Conservation (phyloP, 805 yeast genomes). For the Cyberlindnera japonica region DNA sequence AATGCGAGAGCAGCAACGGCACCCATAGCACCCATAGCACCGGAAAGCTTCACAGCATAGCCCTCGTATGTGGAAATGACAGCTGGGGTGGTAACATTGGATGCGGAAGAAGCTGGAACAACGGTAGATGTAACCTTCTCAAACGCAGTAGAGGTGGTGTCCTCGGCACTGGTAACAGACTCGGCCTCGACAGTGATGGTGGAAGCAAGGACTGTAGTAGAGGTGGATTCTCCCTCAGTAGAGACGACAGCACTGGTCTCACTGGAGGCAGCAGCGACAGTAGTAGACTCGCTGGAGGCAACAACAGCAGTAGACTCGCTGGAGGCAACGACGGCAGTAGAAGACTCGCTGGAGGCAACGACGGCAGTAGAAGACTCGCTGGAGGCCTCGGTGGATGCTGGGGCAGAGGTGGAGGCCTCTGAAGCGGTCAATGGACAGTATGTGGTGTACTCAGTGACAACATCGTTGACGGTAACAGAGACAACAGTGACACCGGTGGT, state of each 20-base stretch:
- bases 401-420: slow-evolving; percentile 16
- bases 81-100: slow-evolving; percentile 4
- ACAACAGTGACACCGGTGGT: slow-evolving; percentile 13
- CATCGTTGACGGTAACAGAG: slow-evolving; percentile 4
- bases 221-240: slow-evolving; percentile 3
- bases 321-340: slow-evolving; percentile 1
- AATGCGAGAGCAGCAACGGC: slow-evolving; percentile 13
- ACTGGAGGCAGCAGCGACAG: slow-evolving; percentile 2
- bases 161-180: slow-evolving; percentile 1
- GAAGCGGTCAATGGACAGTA: slow-evolving; percentile 25
- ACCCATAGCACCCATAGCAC: slow-evolving; percentile 9
- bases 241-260: slow-evolving; percentile 1
- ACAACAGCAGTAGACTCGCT: not conserved
- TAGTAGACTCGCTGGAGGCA: slow-evolving; percentile 1
- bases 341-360: slow-evolving; percentile 2
- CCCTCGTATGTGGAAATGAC: slow-evolving; percentile 10
- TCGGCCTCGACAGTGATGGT: slow-evolving; percentile 1
- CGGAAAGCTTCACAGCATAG: slow-evolving; percentile 8
- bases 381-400: not conserved
- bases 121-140: slow-evolving; percentile 9
- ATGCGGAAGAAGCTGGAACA: slow-evolving; percentile 2
- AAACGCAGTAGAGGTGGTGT: slow-evolving; percentile 7
- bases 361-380: not conserved
- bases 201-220: not conserved
- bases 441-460: slow-evolving; percentile 12